Percentiles rank a stretch among this genome's conserved stretches.
phyloP scores from a whole-genome alignment of 345 rosid genomes.

The Salix exigua region DNA sequence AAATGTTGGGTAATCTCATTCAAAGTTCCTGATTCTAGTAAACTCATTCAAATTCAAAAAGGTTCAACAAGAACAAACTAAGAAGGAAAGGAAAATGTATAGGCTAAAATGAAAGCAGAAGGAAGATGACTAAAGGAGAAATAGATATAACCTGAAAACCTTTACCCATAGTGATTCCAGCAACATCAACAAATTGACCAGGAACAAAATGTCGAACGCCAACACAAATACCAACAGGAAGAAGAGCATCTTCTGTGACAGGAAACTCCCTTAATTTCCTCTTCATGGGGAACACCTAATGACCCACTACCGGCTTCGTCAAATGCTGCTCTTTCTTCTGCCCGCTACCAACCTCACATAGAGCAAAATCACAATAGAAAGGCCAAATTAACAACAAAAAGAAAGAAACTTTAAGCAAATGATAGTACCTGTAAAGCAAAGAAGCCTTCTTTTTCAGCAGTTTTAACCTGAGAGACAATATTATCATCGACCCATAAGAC shows the following conservation, averaged over 20 bases:
- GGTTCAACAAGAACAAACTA: neutral
- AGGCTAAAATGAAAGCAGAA: neutral
- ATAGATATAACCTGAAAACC: slow-evolving; percentile 70
- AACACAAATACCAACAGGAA: slow-evolving; percentile 69
- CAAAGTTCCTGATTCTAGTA: neutral
- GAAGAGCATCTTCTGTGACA: slow-evolving; percentile 87
- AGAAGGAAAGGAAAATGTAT: neutral
- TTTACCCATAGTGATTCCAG: slow-evolving; percentile 88
- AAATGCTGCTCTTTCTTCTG: slow-evolving; percentile 93
- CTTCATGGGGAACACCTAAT: slow-evolving; percentile 87
- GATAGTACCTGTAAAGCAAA: slow-evolving; percentile 71
- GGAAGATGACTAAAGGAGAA: too few relatives aligned
- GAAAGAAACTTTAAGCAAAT: neutral
- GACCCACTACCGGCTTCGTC: slow-evolving; percentile 89
- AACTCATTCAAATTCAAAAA: neutral
- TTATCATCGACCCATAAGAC: slow-evolving; percentile 88
- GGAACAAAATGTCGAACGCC: slow-evolving; percentile 91
- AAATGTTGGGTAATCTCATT: neutral
- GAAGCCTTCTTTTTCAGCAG: slow-evolving; percentile 82
- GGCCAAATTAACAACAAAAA: neutral
- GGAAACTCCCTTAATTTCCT: slow-evolving; percentile 92
- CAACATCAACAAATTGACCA: slow-evolving; percentile 78
- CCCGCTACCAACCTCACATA: slow-evolving; percentile 80
- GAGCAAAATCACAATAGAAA: slow-evolving; percentile 37
- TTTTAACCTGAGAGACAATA: slow-evolving; percentile 90